Conservation (phyloP, 2,329 filamentous ascomycete species). For the Dichotomopilus funicola region DNA sequence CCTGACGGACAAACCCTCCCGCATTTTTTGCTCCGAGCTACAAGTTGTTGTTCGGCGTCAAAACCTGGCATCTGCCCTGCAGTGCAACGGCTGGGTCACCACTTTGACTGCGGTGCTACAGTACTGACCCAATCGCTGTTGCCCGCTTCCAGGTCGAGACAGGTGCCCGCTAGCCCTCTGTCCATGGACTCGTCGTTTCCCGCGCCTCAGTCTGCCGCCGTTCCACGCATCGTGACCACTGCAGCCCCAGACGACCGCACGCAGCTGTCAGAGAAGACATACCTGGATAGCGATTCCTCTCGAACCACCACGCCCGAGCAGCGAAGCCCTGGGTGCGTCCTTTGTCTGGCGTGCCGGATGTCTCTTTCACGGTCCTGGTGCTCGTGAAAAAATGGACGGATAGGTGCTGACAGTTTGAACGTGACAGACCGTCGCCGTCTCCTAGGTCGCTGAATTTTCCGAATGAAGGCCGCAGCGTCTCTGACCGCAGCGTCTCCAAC, state of each 20-base stretch:
- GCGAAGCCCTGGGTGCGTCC: constrained; percentile 29
- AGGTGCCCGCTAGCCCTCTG: constrained; percentile 32
- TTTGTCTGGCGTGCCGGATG: neutral
- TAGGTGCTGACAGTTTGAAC: neutral
- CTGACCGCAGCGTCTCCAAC: constrained; percentile 38
- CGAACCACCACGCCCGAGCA: constrained; percentile 29
- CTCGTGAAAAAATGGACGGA: neutral
- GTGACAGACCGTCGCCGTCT: constrained; percentile 12
- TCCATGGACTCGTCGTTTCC: constrained; percentile 14
- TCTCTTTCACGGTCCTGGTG: neutral
- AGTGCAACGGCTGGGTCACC: constrained; percentile 26
- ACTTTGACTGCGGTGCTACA: constrained; percentile 28
- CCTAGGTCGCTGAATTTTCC: constrained; percentile 28
- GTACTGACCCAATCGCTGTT: constrained; percentile 26
- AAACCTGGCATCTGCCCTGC: constrained; percentile 21
- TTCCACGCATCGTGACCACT: constrained; percentile 30
- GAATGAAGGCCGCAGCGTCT: constrained; percentile 46
- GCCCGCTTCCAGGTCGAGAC: constrained; percentile 38
- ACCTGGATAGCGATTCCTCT: constrained; percentile 35
- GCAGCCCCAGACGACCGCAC: constrained; percentile 24
- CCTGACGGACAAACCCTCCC: neutral
- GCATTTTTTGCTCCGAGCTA: neutral
- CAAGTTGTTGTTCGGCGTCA: neutral
- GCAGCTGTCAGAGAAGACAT: constrained; percentile 28
- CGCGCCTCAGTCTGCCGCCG: constrained; percentile 30